Evolutionary conservation across 2,329 filamentous ascomycete genomes (phyloP), one percentile per base, ranked within the genome.

Genomic region (Aaosphaeria arxii): DNA sequence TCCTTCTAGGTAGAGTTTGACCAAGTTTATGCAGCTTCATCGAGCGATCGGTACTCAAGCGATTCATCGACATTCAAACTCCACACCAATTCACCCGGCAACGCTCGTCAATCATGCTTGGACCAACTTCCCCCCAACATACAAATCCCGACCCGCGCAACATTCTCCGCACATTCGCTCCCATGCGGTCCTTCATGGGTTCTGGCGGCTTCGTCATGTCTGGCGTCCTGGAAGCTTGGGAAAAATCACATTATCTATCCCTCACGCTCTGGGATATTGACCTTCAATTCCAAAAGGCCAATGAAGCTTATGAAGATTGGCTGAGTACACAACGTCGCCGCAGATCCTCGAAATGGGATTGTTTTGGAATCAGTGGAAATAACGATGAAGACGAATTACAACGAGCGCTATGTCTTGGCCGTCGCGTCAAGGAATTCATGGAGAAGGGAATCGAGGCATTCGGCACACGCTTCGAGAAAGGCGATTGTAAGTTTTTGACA

Each of bases 261-360:
- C 56, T 68, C 28, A 57, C 60, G 6, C 54, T 69, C 5, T 69
- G 66, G 66, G 65, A 69, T 46, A 67, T 69, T 40, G 66, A 68
- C 28, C 62, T 59, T 46, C 63, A 67, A 40, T 68, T 69, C 42
- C 62, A 65, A 40, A 62, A 64, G 42, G 57, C 62, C 13, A 50
- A 63, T 48, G 63, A 68, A 30, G 57, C 62, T 9, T 69, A 69
- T 49, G 58, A 63, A 47, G 63, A 65, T 53, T 62, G 61, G 54
- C 53, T 58, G 45, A 50, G 56, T 7, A 55, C 56, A 17, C 50
- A 56, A 28, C 7, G 31, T 32, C 53, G 48, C 28, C 55, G 52
- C 30, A 59, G 50, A 40, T 56, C 61, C 4, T 50, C 61, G 5
- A 41, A 46, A 11, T 69, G 62, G 66, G 50, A 51, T 11, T 63